Evolutionary conservation across 495 filamentous ascomycete species (phyloP), one percentile per base, ranked within the genome.

Genomic region (Daldinia loculata): DNA sequence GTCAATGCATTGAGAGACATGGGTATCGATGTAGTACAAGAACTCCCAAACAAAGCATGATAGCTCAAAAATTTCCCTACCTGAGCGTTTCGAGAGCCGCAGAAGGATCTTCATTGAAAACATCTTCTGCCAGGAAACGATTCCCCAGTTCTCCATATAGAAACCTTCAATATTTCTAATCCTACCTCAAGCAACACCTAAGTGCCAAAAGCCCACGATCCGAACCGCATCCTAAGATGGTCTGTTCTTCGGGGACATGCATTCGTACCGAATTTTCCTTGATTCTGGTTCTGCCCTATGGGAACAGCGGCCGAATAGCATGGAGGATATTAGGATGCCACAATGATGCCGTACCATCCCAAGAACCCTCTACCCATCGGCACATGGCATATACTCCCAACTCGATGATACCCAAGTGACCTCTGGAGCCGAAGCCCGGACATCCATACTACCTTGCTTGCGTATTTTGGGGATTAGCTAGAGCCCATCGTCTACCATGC

Each of bases 51-150:
- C 50, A 45, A 59, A 36, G 69, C 52, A 51, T 39, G 50, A 60
- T 51, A 39, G 36, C 15, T 69, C 43, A 45, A 56, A 38, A 38
- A 19, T 32, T 41, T 61, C 52, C 29, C 38, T 51, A 53, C 43
- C 59, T 30, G 55, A 24, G 29, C 32, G 70, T 72, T 72, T 72
- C 65, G 70, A 65, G 68, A 66, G 58, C 61, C 70, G 59, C 64
- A 72, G 60, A 56, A 61, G 65, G 70, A 72, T 68, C 39, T 29
- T 30, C 32, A 56, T 62, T 56, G 59, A 69, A 72, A 72, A 72
- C 65, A 14, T 30, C 50, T 61, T 27, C 61, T 41, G 36, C 56
- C 58, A 43, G 55, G 55, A 57, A 52, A 61, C 39, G 26, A 30
- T 26, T 43, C 53, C 56, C 64, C 58, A 55, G 53, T 15, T 48